These are phyloP conservation scores for Calophaca sinica DNA, from an alignment of 306 rosid species.

Conservation along the genomic window DNA sequence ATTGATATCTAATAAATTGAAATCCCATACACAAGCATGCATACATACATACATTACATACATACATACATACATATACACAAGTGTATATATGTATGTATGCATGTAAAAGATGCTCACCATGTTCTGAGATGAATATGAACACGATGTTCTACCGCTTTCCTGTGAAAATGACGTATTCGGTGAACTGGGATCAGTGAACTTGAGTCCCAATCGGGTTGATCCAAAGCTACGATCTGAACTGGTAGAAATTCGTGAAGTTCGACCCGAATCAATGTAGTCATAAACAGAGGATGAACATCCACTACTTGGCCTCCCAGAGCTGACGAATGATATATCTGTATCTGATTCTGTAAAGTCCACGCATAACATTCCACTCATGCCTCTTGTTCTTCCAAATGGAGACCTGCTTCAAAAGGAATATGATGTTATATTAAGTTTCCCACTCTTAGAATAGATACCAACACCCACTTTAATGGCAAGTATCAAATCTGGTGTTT, in stretches of 20 bases:
- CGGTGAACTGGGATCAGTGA: slow-evolving; percentile 47
- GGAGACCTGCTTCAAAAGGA: slow-evolving; percentile 53
- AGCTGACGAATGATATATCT: slow-evolving; percentile 87
- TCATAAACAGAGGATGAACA: slow-evolving; percentile 68
- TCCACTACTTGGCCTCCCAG: slow-evolving; percentile 78
- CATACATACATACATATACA: too few species aligned
- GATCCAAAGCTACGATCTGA: slow-evolving; percentile 76
- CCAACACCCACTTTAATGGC: too few species aligned
- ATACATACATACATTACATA: too few species aligned
- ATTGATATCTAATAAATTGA: too few species aligned
- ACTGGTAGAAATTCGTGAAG: slow-evolving; percentile 68
- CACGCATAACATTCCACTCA: slow-evolving; percentile 51
- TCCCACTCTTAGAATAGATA: too few species aligned
- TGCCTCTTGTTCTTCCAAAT: slow-evolving; percentile 45
- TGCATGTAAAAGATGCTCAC: slow-evolving; percentile 50
- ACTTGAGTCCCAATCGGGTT: slow-evolving; percentile 35
- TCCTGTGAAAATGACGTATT: slow-evolving; percentile 65
- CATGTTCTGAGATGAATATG: slow-evolving; percentile 70
- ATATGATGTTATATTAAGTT: neutral
- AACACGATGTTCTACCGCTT: slow-evolving; percentile 59
- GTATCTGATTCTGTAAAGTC: slow-evolving; percentile 73
- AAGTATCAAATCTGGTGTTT: too few species aligned
- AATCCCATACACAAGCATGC: too few species aligned
- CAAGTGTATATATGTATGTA: too few species aligned
- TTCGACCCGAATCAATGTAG: slow-evolving; percentile 56